A percentile compares a stretch with the other conserved stretches of the same genome.
Evolutionary conservation across 2,329 filamentous ascomycete genomes (phyloP).

Genomic region (Fusarium coicis): DNA sequence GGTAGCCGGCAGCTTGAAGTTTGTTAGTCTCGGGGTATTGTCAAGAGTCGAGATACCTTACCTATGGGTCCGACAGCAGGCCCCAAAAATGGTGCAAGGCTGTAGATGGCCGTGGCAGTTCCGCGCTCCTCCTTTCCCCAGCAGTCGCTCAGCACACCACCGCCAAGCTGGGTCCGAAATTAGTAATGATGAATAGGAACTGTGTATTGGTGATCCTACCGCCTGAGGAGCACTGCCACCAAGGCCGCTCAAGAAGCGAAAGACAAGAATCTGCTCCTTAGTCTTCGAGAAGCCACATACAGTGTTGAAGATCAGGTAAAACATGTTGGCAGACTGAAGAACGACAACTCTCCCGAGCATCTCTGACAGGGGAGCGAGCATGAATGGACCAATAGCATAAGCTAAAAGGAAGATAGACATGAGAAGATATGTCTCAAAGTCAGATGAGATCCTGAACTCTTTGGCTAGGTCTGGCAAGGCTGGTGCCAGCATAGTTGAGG

Average conservation of each 20-base stretch:
- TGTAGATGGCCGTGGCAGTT: slow-evolving; percentile 47
- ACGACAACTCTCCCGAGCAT: slow-evolving; percentile 59
- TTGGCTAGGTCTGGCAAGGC: slow-evolving; percentile 56
- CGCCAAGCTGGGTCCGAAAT: slow-evolving; percentile 47
- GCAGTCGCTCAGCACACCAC: slow-evolving; percentile 60
- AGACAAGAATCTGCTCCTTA: slow-evolving; percentile 58
- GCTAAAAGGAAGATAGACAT: slow-evolving; percentile 70
- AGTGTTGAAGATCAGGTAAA: slow-evolving; percentile 66
- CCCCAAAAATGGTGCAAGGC: slow-evolving; percentile 57
- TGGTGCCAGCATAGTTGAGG: slow-evolving; percentile 63
- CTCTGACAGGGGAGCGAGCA: slow-evolving; percentile 64
- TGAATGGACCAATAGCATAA: slow-evolving; percentile 62
- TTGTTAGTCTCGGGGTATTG: background rate
- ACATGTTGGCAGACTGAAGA: slow-evolving; percentile 57
- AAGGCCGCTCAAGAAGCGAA: slow-evolving; percentile 61
- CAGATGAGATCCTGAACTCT: slow-evolving; percentile 57
- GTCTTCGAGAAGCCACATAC: slow-evolving; percentile 61
- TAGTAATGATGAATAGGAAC: no score
- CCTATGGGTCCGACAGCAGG: slow-evolving; percentile 55
- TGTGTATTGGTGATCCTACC: slow-evolving; percentile 32
- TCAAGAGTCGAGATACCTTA: background rate
- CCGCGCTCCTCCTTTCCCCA: slow-evolving; percentile 56
- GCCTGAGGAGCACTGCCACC: slow-evolving; percentile 60
- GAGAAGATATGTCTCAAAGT: slow-evolving; percentile 60
- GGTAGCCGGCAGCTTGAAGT: slow-evolving; percentile 51